Conservation (phyloP, 2,329 filamentous ascomycete genomes). For the Aspergillus calidoustus region DNA sequence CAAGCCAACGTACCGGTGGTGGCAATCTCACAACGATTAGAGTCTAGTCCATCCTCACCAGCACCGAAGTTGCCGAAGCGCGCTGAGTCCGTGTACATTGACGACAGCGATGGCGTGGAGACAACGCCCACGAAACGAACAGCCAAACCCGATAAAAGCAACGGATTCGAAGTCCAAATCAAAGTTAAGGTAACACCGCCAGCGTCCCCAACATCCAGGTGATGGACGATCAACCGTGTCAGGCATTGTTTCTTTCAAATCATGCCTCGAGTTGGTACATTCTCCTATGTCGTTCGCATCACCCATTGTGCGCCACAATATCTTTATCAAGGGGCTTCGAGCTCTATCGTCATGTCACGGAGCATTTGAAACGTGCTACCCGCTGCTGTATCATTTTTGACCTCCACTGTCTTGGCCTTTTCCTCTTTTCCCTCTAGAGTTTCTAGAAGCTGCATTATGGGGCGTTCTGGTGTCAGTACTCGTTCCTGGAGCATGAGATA, state of each 20-base stretch:
- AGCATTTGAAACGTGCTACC: neutral
- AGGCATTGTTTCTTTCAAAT: neutral
- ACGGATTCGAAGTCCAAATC: conserved; percentile 22
- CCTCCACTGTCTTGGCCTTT: neutral
- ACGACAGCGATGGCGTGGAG: conserved; percentile 8
- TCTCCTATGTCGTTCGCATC: neutral
- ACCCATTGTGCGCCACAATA: neutral
- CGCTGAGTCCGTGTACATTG: neutral
- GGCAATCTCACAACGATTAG: neutral
- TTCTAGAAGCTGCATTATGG: conserved; percentile 16
- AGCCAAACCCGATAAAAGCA: neutral
- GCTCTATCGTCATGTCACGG: neutral
- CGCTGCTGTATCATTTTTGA: conserved; percentile 4
- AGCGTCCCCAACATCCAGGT: neutral
- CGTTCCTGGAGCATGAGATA: conserved; percentile 29
- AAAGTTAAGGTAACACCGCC: conserved; percentile 35
- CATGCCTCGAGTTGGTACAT: neutral
- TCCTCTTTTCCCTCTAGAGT: conserved; percentile 11
- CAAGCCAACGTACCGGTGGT: neutral
- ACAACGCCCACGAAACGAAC: neutral
- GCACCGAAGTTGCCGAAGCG: neutral
- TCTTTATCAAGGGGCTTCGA: neutral
- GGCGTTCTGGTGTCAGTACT: conserved; percentile 15
- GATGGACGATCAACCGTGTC: neutral
- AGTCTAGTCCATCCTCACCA: neutral